phyloP scores from a whole-genome alignment of 1,139 yeast species.

The Eremothecium coryli region DNA sequence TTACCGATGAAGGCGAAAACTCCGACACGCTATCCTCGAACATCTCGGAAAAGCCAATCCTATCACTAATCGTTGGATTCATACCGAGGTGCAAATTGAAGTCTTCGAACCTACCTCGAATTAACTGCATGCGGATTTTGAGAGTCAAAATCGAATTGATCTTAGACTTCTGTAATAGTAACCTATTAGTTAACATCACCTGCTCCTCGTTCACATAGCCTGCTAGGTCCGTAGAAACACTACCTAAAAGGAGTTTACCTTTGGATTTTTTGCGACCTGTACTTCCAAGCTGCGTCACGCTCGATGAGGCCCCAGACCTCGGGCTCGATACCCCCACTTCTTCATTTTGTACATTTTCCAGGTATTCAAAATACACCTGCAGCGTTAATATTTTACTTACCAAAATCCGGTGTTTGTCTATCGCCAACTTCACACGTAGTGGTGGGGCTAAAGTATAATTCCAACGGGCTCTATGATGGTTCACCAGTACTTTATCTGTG shows the following conservation, averaged over 20 bases:
- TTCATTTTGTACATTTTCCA: slow-evolving; percentile 10
- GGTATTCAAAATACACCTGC: slow-evolving; percentile 32
- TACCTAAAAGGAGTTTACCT: slow-evolving; percentile 48
- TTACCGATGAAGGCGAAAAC: slow-evolving; percentile 11
- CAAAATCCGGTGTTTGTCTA: slow-evolving; percentile 32
- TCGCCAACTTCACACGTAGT: slow-evolving; percentile 35
- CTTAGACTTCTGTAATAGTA: slow-evolving; percentile 65
- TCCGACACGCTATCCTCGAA: slow-evolving; percentile 16
- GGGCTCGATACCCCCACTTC: slow-evolving; percentile 2
- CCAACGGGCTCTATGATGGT: slow-evolving; percentile 45
- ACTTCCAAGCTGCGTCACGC: not conserved
- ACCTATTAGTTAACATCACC: slow-evolving; percentile 44
- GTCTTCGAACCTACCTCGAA: slow-evolving; percentile 35
- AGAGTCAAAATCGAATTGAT: slow-evolving; percentile 67
- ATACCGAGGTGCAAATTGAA: slow-evolving; percentile 13
- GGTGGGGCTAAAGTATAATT: slow-evolving; percentile 33
- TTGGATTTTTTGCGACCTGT: slow-evolving; percentile 22
- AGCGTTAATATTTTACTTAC: slow-evolving; percentile 32
- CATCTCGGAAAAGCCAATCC: slow-evolving; percentile 19
- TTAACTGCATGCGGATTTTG: slow-evolving; percentile 38
- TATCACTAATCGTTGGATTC: slow-evolving; percentile 14
- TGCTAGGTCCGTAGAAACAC: slow-evolving; percentile 55
- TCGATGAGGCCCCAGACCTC: not conserved
- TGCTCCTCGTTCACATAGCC: slow-evolving; percentile 58
- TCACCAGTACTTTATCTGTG: slow-evolving; percentile 34